Conservation (phyloP, 257 asterid species). For the Salvia hispanica region DNA sequence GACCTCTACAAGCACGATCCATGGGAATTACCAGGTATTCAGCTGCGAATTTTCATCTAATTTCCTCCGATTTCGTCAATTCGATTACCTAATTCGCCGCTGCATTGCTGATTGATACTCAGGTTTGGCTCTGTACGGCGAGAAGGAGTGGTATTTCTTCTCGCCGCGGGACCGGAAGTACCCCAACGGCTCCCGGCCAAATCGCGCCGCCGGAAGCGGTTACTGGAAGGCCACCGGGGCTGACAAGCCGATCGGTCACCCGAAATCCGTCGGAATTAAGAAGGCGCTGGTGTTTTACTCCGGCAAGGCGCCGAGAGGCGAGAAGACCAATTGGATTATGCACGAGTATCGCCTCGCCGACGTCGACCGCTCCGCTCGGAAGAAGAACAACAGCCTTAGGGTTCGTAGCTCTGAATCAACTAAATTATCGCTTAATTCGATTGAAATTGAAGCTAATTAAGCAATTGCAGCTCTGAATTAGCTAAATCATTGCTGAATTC, state of each 20-base stretch:
- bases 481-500: too few species aligned
- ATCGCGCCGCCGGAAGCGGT: conserved; percentile 85
- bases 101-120: conserved; percentile 29
- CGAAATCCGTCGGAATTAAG: conserved; percentile 73
- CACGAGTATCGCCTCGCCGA: conserved; percentile 90
- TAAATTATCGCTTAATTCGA: background rate
- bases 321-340: conserved; percentile 89
- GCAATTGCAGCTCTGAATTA: too few species aligned
- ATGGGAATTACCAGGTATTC: conserved; percentile 81
- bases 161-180: conserved; percentile 89
- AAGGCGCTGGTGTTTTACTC: conserved; percentile 84
- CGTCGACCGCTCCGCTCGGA: conserved; percentile 81
- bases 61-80: background rate
- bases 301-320: conserved; percentile 87
- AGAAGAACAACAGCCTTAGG: conserved; percentile 60
- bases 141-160: conserved; percentile 93
- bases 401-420: conserved; percentile 41
- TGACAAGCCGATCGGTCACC: conserved; percentile 76
- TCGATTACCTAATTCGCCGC: conserved; percentile 2
- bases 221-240: conserved; percentile 97
- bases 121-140: conserved; percentile 81
- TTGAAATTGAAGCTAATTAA: too few species aligned
- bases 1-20: conserved; percentile 85
- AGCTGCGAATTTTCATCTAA: background rate
- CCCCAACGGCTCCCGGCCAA: conserved; percentile 91